Base-by-base conservation (phyloP, 192 early-diverging fungal genomes). In the Allomyces macrogynus region DNA sequence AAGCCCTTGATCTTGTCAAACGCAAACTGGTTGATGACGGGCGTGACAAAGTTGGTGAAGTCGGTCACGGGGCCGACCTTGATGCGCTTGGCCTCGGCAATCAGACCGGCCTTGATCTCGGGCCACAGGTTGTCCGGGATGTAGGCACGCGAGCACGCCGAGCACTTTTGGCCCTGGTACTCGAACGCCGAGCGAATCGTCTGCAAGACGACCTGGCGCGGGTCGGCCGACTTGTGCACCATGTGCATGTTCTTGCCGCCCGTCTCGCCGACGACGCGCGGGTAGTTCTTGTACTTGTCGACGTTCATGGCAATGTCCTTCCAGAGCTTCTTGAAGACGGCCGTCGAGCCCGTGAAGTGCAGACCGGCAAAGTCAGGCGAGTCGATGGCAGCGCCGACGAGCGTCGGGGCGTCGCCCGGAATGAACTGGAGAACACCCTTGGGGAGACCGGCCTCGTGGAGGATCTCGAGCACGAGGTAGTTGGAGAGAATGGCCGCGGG, bases 161-260 rank as follows among this genome's bases (percentile, higher is more conserved):
- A 93, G 79, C 95, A 98, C 80, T 98, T 98, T 76, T 98, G 95
- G 43, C 95, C 95, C 74, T 89, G 87, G 86, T 87, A 98, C 81
- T 98, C 95, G 72, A 98, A 98, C 0, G 89, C 80, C 20, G 81
- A 86, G 63, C 95, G 86, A 69, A 98, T 84, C 44, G 95, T 95
- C 75, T 90, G 87, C 69, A 86, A 66, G 69, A 87, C 95, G 16
- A 89, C 92, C 57, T 84, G 80, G 43, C 76, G 77, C 26, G 87
- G 75, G 74, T 89, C 84, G 57, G 86, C 90, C 63, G 73, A 70
- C 70, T 87, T 80, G 76, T 96, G 93, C 61, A 95, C 71, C 64
- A 98, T 76, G 70, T 98, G 95, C 83, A 91, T 94, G 86, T 98
- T 98, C 81, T 98, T 98, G 65, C 95, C 95, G 72, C 95, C 95